phyloP scores from a whole-genome alignment of 2,329 filamentous ascomycete genomes.

The Lecanosticta acicola region DNA sequence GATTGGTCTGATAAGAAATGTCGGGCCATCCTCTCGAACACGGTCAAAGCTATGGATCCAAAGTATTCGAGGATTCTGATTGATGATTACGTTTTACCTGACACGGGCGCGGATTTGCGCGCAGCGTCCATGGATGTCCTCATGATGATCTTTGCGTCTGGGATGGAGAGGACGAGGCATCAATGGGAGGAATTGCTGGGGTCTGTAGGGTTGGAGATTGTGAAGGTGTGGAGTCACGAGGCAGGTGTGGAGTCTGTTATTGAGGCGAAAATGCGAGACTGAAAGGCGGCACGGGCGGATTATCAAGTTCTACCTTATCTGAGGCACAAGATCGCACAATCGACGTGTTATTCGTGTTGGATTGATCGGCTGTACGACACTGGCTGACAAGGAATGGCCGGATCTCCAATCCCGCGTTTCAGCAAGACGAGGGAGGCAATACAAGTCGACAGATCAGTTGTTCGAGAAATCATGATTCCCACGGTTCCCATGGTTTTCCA shows the following conservation, averaged over 20 bases:
- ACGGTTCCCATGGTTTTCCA: too few relatives aligned
- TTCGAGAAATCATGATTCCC: too few relatives aligned
- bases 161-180: background rate
- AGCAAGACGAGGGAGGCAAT: too few relatives aligned
- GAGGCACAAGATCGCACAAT: too few relatives aligned
- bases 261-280: conserved; percentile 1
- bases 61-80: conserved; percentile 17
- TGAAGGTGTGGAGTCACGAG: background rate
- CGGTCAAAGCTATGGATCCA: conserved; percentile 16
- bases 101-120: conserved; percentile 5
- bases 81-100: conserved; percentile 19
- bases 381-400: too few relatives aligned
- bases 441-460: too few relatives aligned
- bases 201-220: conserved; percentile 1
- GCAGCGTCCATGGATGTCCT: conserved; percentile 14
- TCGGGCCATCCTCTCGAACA: conserved; percentile 12
- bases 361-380: too few relatives aligned
- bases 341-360: too few relatives aligned
- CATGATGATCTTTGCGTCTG: background rate
- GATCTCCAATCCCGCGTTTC: too few relatives aligned
- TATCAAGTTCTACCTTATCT: too few relatives aligned
- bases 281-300: too few relatives aligned
- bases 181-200: conserved; percentile 2
- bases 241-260: background rate
- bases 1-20: conserved; percentile 18